Evolutionary conservation across 345 rosid species (phyloP).

Genomic region (Sapria himalayana): DNA sequence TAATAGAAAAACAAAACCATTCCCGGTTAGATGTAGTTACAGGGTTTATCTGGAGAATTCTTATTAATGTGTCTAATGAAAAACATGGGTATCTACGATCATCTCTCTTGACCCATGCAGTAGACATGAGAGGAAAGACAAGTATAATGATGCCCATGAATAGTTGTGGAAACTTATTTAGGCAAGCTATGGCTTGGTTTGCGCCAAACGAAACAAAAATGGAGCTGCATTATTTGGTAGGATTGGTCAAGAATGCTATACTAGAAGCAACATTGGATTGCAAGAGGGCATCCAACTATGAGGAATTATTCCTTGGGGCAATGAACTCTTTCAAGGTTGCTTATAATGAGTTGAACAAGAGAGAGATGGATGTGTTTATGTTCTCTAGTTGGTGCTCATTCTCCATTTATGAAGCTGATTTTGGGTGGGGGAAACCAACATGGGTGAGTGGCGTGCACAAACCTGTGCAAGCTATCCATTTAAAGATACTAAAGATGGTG

Average conservation of each 20-base stretch:
- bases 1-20: slow-evolving; percentile 8
- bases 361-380: neutral
- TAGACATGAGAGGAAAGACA: slow-evolving; percentile 1
- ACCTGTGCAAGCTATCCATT: neutral
- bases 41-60: slow-evolving; percentile 13
- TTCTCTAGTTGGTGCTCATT: slow-evolving; percentile 8
- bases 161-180: slow-evolving; percentile 4
- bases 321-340: slow-evolving; percentile 1
- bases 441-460: slow-evolving; percentile 2
- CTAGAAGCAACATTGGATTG: neutral
- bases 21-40: slow-evolving; percentile 17
- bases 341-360: neutral
- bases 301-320: neutral
- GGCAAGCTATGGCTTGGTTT: slow-evolving; percentile 2
- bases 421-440: slow-evolving; percentile 12
- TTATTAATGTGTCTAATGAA: slow-evolving; percentile 2
- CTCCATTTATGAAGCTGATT: slow-evolving; percentile 6
- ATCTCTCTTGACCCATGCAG: neutral
- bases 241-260: slow-evolving; percentile 10
- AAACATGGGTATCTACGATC: neutral
- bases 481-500: slow-evolving; percentile 4
- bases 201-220: neutral
- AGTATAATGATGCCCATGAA: slow-evolving; percentile 1
- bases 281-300: neutral
- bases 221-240: slow-evolving; percentile 9